Conservation (phyloP, 2,329 filamentous ascomycete genomes). For the Colletotrichum brevisporum region DNA sequence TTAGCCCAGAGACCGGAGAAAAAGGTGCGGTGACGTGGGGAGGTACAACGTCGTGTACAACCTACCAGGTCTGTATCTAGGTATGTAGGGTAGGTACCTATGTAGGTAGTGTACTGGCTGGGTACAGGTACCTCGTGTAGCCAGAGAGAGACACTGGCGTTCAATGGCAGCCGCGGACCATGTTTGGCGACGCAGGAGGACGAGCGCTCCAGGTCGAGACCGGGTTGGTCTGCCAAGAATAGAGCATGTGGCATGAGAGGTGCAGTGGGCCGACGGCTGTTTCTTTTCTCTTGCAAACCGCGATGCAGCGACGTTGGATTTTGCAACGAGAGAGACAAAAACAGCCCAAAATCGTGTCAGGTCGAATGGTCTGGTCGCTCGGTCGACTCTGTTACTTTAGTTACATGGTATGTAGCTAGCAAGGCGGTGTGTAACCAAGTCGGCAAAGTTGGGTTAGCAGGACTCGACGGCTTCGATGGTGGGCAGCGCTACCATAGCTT, state of each 20-base stretch:
- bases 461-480: slow-evolving; percentile 12
- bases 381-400: too few species aligned
- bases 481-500: slow-evolving; percentile 32
- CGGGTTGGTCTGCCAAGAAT: slow-evolving; percentile 27
- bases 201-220: slow-evolving; percentile 12
- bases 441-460: slow-evolving; percentile 9
- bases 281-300: slow-evolving; percentile 19
- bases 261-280: slow-evolving; percentile 21
- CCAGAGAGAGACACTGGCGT: slow-evolving; percentile 10
- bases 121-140: slow-evolving; percentile 35
- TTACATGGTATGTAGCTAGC: too few species aligned
- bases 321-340: background rate
- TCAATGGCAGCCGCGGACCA: slow-evolving; percentile 12
- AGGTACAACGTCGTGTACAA: slow-evolving; percentile 1
- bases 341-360: background rate
- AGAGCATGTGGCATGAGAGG: slow-evolving; percentile 29
- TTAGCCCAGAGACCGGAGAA: slow-evolving; percentile 34
- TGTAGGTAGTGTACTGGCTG: background rate
- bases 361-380: background rate
- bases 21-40: slow-evolving; percentile 39
- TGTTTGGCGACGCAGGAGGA: slow-evolving; percentile 16
- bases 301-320: background rate
- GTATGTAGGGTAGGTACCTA: too few species aligned
- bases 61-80: too few species aligned
- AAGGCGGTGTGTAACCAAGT: slow-evolving; percentile 17